Conservation (phyloP, 305 asterid genomes). For the Solanum hybrid region DNA sequence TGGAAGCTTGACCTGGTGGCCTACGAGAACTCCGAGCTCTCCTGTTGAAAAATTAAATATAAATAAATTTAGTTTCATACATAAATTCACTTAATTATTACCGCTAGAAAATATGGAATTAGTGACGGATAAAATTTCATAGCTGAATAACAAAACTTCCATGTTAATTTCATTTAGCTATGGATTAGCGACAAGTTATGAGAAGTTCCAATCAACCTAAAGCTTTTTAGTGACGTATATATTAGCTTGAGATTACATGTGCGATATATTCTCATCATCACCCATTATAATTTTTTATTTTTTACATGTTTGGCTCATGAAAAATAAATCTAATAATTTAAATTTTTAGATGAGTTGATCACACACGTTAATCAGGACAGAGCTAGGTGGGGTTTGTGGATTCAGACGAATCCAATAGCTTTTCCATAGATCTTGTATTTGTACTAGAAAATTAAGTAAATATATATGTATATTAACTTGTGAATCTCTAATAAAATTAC, state of each 20-base stretch:
- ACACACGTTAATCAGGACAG: background rate
- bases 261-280: background rate
- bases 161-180: background rate
- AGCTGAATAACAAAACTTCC: no score
- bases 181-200: background rate
- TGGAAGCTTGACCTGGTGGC: conserved; percentile 61
- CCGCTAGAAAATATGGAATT: no score
- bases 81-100: background rate
- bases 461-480: background rate
- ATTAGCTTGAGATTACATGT: background rate
- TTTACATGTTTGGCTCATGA: background rate
- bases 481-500: background rate
- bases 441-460: background rate
- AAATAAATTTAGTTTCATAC: background rate
- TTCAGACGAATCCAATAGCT: accelerated
- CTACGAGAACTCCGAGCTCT: conserved; percentile 53
- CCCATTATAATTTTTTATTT: background rate
- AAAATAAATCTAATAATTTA: background rate
- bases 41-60: conserved; percentile 22
- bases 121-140: background rate
- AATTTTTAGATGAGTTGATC: background rate
- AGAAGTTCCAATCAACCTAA: background rate
- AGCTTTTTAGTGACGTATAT: background rate
- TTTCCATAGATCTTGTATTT: no score
- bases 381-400: background rate